phyloP scores from a whole-genome alignment of 164 flowering plant species.

The Malania oleifera region DNA sequence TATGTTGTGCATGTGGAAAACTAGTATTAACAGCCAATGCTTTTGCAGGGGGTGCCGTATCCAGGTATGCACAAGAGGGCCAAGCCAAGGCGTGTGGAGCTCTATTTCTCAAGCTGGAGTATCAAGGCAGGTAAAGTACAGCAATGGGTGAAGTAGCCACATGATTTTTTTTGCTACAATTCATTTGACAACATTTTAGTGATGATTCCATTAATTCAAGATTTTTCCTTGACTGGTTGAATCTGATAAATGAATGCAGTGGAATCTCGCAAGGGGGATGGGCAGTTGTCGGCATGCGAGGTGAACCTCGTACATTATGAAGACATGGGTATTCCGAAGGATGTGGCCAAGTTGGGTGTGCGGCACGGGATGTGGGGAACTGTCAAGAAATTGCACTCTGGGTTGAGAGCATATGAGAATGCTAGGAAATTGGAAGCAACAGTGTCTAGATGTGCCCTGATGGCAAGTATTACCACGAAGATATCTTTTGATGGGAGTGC shows the following conservation, averaged over 20 bases:
- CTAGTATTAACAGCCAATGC: background rate
- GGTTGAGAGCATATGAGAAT: constrained; percentile 81
- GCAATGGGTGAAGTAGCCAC: background rate
- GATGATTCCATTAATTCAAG: background rate
- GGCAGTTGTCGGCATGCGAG: constrained; percentile 83
- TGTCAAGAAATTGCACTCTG: constrained; percentile 83
- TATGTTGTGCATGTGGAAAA: too few species aligned
- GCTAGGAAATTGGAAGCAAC: constrained; percentile 56
- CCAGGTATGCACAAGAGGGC: constrained; percentile 62
- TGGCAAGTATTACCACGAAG: constrained; percentile 70
- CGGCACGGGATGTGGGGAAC: constrained; percentile 99
- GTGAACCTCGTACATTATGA: constrained; percentile 84
- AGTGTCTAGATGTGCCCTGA: constrained; percentile 52
- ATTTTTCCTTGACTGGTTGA: background rate
- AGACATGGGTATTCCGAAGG: constrained; percentile 98
- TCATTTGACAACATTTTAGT: background rate
- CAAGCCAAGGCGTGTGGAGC: constrained; percentile 96
- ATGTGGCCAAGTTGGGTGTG: constrained; percentile 86
- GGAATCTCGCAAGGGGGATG: constrained; percentile 84
- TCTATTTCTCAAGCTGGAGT: constrained; percentile 91
- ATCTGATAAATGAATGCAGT: constrained; percentile 36
- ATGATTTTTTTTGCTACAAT: background rate
- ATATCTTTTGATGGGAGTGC: constrained; percentile 30
- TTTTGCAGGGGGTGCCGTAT: constrained; percentile 72
- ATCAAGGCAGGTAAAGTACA: constrained; percentile 72